These are phyloP conservation scores for Fusarium nurragi DNA, from an alignment of 2,329 filamentous ascomycete species.

Conservation along the genomic window DNA sequence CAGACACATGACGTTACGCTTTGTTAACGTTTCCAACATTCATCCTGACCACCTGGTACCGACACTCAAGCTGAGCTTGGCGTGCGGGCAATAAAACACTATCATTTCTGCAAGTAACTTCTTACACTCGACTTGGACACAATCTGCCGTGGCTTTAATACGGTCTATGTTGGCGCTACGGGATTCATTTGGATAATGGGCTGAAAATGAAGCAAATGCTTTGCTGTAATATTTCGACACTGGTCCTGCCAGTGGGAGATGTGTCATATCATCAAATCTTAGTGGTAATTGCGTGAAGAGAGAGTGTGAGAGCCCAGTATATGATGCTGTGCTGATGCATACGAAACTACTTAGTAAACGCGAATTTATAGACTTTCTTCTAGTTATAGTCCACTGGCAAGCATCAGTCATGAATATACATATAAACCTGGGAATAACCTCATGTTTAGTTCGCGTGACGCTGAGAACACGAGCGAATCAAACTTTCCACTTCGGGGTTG, in stretches of 20 bases:
- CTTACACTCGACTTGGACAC: constrained; percentile 8
- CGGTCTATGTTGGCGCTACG: constrained; percentile 33
- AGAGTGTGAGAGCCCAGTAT: constrained; percentile 20
- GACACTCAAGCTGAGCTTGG: constrained; percentile 10
- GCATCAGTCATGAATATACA: background rate
- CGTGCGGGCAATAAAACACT: background rate
- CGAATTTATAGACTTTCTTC: no score
- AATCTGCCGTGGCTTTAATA: constrained; percentile 25
- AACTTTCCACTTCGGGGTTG: background rate
- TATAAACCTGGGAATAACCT: constrained; percentile 18
- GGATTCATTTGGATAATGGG: constrained; percentile 25
- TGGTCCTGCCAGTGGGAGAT: constrained; percentile 38
- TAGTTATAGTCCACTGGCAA: background rate
- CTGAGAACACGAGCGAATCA: constrained; percentile 1
- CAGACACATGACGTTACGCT: constrained; percentile 33
- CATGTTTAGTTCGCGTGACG: constrained; percentile 16
- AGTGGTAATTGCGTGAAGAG: constrained; percentile 12
- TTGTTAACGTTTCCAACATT: constrained; percentile 36
- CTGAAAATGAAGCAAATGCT: constrained; percentile 36
- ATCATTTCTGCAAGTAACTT: constrained; percentile 1
- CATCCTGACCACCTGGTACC: background rate
- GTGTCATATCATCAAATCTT: background rate
- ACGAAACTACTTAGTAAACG: no score
- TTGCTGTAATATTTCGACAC: constrained; percentile 46
- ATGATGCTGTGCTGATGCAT: background rate